Conservation (phyloP, 208 protist genomes). For the Leishmania amazonensis region DNA sequence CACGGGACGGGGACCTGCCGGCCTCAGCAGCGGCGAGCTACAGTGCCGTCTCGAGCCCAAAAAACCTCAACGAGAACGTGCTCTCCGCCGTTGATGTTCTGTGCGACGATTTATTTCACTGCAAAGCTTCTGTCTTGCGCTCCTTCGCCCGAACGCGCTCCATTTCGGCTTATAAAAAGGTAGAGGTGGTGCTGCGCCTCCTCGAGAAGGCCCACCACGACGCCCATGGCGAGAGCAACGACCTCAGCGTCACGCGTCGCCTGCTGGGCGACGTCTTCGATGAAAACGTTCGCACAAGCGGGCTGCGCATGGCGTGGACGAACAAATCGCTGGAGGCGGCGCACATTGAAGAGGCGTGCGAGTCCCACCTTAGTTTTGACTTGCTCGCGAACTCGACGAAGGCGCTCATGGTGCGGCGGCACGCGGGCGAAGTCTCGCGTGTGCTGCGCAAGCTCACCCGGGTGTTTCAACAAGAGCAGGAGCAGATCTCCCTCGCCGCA, state of each 20-base stretch:
- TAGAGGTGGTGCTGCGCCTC: slow-evolving; percentile 77
- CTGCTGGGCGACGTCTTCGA: slow-evolving; percentile 86
- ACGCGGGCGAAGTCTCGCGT: slow-evolving; percentile 57
- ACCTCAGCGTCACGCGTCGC: slow-evolving; percentile 71
- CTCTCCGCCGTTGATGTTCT: slow-evolving; percentile 80
- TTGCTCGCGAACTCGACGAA: slow-evolving; percentile 80
- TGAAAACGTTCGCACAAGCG: slow-evolving; percentile 84
- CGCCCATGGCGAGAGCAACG: slow-evolving; percentile 84
- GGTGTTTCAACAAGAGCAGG: slow-evolving; percentile 82
- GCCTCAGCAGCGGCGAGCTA: neutral
- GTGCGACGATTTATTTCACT: slow-evolving; percentile 89
- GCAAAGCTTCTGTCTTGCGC: slow-evolving; percentile 81
- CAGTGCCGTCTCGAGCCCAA: neutral
- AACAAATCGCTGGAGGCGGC: slow-evolving; percentile 90
- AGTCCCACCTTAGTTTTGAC: slow-evolving; percentile 74
- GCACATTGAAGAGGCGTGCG: slow-evolving; percentile 85
- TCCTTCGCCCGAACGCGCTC: slow-evolving; percentile 75
- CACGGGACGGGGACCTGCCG: slow-evolving; percentile 32
- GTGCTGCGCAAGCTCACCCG: slow-evolving; percentile 77
- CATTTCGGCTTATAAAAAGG: slow-evolving; percentile 50
- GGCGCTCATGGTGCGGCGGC: slow-evolving; percentile 79
- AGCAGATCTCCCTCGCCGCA: slow-evolving; percentile 48
- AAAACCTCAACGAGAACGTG: slow-evolving; percentile 43
- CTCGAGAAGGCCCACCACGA: slow-evolving; percentile 69
- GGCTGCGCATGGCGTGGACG: slow-evolving; percentile 79